These are phyloP conservation scores for Podospora appendiculata DNA, from an alignment of 495 filamentous ascomycete genomes.

Conservation along the genomic window DNA sequence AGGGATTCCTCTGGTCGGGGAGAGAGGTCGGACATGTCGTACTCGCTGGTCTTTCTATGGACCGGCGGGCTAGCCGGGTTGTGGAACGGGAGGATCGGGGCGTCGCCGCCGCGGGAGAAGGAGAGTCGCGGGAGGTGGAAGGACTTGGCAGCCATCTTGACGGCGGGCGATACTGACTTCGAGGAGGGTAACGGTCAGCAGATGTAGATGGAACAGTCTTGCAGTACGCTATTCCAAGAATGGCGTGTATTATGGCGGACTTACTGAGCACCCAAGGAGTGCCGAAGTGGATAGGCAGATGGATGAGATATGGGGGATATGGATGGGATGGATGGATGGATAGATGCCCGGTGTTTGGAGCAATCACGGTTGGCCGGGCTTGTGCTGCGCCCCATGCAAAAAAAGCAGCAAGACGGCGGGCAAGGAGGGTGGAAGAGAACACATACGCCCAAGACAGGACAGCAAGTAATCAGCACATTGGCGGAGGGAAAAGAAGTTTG, in stretches of 20 bases:
- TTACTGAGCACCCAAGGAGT: not conserved
- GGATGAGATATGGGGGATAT: not conserved
- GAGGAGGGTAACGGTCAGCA: not conserved
- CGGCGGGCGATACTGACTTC: not conserved
- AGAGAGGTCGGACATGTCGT: constrained; percentile 34
- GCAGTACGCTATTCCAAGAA: too few relatives aligned
- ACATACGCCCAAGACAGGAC: too few relatives aligned
- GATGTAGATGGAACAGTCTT: not conserved
- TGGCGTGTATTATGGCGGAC: too few relatives aligned
- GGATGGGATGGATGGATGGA: not conserved
- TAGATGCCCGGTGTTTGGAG: not conserved
- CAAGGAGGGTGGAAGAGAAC: too few relatives aligned
- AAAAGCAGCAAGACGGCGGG: too few relatives aligned
- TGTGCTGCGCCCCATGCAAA: too few relatives aligned
- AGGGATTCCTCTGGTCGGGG: constrained; percentile 31
- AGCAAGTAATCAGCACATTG: too few relatives aligned
- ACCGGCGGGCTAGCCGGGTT: constrained; percentile 12
- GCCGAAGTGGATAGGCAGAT: not conserved
- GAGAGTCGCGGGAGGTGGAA: constrained; percentile 21
- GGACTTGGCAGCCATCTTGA: constrained; percentile 16
- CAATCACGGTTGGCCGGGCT: too few relatives aligned
- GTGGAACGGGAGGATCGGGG: constrained; percentile 20
- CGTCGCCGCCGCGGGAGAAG: constrained; percentile 11
- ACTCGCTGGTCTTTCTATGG: constrained; percentile 31
- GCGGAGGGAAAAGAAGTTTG: too few relatives aligned